phyloP scores from a whole-genome alignment of 1,284 basidiomycete species.

The Microbotryomycetes sp. region DNA sequence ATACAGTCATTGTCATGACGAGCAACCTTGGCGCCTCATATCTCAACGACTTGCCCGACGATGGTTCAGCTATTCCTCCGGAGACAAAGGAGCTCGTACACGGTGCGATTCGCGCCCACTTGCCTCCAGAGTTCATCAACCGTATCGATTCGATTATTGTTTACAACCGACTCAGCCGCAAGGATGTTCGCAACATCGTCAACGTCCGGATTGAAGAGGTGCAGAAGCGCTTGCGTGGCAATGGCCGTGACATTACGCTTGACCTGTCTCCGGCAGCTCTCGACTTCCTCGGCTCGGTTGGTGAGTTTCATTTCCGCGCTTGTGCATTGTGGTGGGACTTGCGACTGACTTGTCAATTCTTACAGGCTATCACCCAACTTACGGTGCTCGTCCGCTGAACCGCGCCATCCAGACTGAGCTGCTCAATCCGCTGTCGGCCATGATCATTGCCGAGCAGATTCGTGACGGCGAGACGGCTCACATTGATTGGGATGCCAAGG shows the following conservation, averaged over 20 bases:
- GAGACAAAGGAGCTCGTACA: constrained; percentile 45
- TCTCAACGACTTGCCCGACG: constrained; percentile 49
- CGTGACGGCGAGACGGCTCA: constrained; percentile 71
- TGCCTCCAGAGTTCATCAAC: constrained; percentile 54
- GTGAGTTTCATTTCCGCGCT: constrained; percentile 57
- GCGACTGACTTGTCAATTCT: not conserved
- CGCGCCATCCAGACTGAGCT: constrained; percentile 88
- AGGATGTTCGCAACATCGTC: constrained; percentile 49
- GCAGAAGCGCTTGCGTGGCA: constrained; percentile 64
- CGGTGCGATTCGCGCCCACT: constrained; percentile 46
- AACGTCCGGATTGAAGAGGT: constrained; percentile 51
- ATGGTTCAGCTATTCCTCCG: constrained; percentile 37
- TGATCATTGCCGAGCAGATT: constrained; percentile 65
- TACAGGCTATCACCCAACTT: constrained; percentile 44
- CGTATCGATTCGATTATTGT: constrained; percentile 49
- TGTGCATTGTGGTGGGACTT: not conserved
- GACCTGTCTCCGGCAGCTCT: constrained; percentile 69
- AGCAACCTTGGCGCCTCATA: constrained; percentile 50
- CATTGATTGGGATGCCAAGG: constrained; percentile 73
- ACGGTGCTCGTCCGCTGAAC: constrained; percentile 87
- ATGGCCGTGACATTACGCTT: constrained; percentile 66
- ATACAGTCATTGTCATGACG: constrained; percentile 48
- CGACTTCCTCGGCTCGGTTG: constrained; percentile 72
- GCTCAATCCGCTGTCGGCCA: constrained; percentile 80
- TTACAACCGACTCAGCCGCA: constrained; percentile 47